Evolutionary conservation across 305 asterid species (phyloP), one percentile per base, ranked within the genome.

Genomic region (Solanum hybrid): DNA sequence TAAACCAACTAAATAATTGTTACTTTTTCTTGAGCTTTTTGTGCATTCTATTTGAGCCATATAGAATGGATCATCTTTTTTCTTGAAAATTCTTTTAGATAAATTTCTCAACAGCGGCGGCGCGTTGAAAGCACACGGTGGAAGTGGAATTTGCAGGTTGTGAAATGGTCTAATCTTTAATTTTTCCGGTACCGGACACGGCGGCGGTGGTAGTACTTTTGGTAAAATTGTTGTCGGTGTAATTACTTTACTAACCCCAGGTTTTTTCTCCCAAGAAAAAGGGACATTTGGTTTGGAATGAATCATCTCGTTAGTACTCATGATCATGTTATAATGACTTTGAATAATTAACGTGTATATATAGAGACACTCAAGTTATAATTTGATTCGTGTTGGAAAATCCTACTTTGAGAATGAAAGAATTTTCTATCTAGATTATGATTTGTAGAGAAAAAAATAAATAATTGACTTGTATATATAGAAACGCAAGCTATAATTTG

Each of bases 261-360:
- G 94, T 79, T 90, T 88, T 89, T 94, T 90, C 91, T 94, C 97
- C 98, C 98, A 94, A 16, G 95, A 93, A 90, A 95, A 94, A 37
- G 96, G 95, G 24, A 94, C 46, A 38, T 91, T 91, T 73, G 93
- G 93, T 91, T 95, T 94, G 29, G 94, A 94, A 66, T 91, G 92
- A 90, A 93, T 90, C 73, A 92, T 92, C 91, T 87, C 22, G 16
- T 42, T 76, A 22, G 66, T 51, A 51, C 31, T 87, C 24, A 11
- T 86, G 14, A 56, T 37, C 26, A 0, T 40, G 17, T 9, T 38
- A 26, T 14, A 87, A 27, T 27, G 9, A 34, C 22, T 87, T 13
- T 9, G 85, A 75, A 29, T 27, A 37, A 16, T 16, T 72, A 5
- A 66, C 5, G 26, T 20, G 7, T 24, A 9, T 60, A 36, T 51